Percentiles rank a stretch among this genome's conserved stretches.
phyloP scores from a whole-genome alignment of 2,329 filamentous ascomycete genomes.

The Penicillium sp. region DNA sequence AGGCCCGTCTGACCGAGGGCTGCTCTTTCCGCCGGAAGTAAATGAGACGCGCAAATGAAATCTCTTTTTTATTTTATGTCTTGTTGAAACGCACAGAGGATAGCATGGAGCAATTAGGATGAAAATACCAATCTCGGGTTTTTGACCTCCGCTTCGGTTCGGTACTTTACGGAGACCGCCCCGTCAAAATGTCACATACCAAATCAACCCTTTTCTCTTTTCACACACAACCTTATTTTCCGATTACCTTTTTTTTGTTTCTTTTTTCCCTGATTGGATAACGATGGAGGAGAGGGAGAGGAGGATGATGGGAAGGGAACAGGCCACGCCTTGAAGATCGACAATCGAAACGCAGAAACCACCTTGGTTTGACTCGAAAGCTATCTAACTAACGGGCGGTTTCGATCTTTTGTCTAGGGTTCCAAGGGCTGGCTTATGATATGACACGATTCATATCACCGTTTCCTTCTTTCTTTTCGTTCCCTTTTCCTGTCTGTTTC shows the following conservation, averaged over 20 bases:
- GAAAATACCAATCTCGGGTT: slow-evolving; percentile 35
- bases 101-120: slow-evolving; percentile 37
- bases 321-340: neutral
- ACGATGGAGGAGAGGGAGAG: neutral
- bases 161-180: slow-evolving; percentile 27
- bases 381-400: slow-evolving; percentile 3
- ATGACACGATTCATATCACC: slow-evolving; percentile 30
- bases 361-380: slow-evolving; percentile 9
- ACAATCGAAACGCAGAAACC: neutral
- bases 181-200: slow-evolving; percentile 34
- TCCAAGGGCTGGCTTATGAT: slow-evolving; percentile 20
- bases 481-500: slow-evolving; percentile 2
- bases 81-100: slow-evolving; percentile 36
- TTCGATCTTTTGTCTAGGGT: neutral
- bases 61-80: slow-evolving; percentile 32
- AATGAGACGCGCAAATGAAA: slow-evolving; percentile 40
- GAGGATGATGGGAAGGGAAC: neutral
- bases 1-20: slow-evolving; percentile 98
- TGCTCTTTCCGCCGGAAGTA: slow-evolving; percentile 99
- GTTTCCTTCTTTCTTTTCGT: neutral
- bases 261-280: slow-evolving; percentile 8
- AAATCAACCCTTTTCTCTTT: slow-evolving; percentile 29
- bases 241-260: neutral
- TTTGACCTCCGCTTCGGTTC: slow-evolving; percentile 31
- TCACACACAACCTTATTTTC: slow-evolving; percentile 4